Evolutionary conservation across 169 alveolate genomes (phyloP), one percentile per base, ranked within the genome.

Genomic region (Miamiensis avidus): DNA sequence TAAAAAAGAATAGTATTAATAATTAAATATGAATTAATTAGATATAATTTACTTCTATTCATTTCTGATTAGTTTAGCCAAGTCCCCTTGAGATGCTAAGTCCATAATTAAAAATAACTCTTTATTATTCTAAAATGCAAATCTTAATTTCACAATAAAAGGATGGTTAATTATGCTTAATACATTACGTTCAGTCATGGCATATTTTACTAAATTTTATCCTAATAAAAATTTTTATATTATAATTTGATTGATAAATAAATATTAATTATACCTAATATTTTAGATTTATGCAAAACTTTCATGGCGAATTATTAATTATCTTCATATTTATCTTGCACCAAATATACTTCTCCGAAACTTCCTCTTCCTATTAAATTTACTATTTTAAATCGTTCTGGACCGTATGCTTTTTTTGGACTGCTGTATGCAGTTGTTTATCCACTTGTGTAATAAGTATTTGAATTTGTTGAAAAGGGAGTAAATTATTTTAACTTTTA

Each of bases 161-260:
- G 97, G 97, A 88, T 96, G 97, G 34, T 92, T 83, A 28, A 93
- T 84, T 28, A 91, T 85, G 30, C 94, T 88, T 65, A 96, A 83
- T 20, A 96, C 96, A 86, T 96, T 94, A 75, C 98, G 89, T 89
- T 96, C 98, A 64, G 98, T 94, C 83, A 94, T 77, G 11, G 98
- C 97, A 87, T 96, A 96, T 90, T 89, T 93, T 0, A 94, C 89
- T 83, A 94, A 84, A 82, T 94, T 96, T 75, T 94, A 93, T 1
- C 93, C 87, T 76, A 94, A 75, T 1, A 94, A 87, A 91, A 91
- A 29, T 33, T 64, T 82, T 93, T 93, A 64, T 85, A 91, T 81
- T 91, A 78, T 31, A 89, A 94, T 87, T 93, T 94, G n/a, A 84
- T 31, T 0, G 64, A 78, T 49, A 32, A 25, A 32, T 11, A 1